Evolutionary conservation across 2,329 filamentous ascomycete species (phyloP).

Genomic region (Berkeleyomyces rouxiae): DNA sequence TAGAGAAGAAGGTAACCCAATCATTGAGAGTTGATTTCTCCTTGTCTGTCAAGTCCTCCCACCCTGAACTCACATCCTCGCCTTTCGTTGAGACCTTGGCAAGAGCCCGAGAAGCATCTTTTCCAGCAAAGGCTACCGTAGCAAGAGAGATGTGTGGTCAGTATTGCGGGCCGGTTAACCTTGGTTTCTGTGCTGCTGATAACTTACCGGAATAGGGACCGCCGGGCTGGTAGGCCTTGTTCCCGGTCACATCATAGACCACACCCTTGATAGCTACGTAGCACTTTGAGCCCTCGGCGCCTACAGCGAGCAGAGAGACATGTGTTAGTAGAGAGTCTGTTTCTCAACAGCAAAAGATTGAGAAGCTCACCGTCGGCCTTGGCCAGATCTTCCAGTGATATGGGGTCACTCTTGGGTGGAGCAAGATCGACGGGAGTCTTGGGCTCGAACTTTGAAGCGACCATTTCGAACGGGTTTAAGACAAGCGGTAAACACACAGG

Average conservation of each 20-base stretch:
- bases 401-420: constrained; percentile 75
- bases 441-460: constrained; percentile 57
- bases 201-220: constrained; percentile 70
- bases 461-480: constrained; percentile 19
- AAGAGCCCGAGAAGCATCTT: constrained; percentile 85
- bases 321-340: neutral
- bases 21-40: constrained; percentile 74
- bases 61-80: constrained; percentile 70
- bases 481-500: neutral
- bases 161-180: neutral
- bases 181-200: neutral
- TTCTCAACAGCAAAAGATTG: neutral
- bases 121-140: constrained; percentile 71
- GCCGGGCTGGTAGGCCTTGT: constrained; percentile 67
- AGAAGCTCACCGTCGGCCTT: constrained; percentile 62
- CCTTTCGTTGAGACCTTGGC: constrained; percentile 71
- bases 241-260: constrained; percentile 86
- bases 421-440: constrained; percentile 60
- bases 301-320: constrained; percentile 25
- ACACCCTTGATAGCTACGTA: constrained; percentile 67
- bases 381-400: constrained; percentile 62
- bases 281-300: constrained; percentile 44
- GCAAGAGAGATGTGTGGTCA: neutral
- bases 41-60: constrained; percentile 67
- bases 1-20: constrained; percentile 93